Evolutionary conservation across 257 asterid species (phyloP), one percentile per base, ranked within the genome.

Genomic region (Fraxinus excelsior): DNA sequence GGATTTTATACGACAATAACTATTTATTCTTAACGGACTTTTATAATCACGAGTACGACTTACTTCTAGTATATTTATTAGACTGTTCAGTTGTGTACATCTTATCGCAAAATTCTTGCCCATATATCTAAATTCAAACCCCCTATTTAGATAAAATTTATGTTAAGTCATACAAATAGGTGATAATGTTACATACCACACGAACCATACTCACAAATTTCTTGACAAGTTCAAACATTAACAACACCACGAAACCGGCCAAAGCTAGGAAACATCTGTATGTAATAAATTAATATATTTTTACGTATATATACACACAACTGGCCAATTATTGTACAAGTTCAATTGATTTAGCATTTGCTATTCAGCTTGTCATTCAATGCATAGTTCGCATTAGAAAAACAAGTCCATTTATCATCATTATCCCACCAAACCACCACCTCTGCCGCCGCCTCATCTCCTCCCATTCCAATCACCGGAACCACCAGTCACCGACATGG

Each of bases 201-300:
- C 28, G 40, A 81, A 23, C 78, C 71, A 80, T 23, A 25, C 67
- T 68, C 73, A 51, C 25, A 18, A 73, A 76, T 49, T 69, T 69
- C 80, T 87, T 83, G 94, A 87, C 91, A 80, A 70, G 60, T 90
- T 90, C 96, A 89, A 91, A 87, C 92, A 82, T 84, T 70, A 75
- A 83, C 51, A 69, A 80, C 84, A 82, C 77, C 81, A 78, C 91
- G 82, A 84, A 87, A 86, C 87, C 91, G 91, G 86, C 88, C 40
- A 78, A 14, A 23, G 76, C 73, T 31, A 34, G 65, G 49, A 75
- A 77, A 40, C 69, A 28, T 35, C 74, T 58, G 79, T 72, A 34
- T 77, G 80, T 84, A 72, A 49, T 71, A 67, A 74, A 78, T 66
- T 32, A 74, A 76, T 42, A 42, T 68, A 28, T 62, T 11, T 72